Evolutionary conservation across 1,284 basidiomycete species (phyloP).

Genomic region (Gomphus bonarii): DNA sequence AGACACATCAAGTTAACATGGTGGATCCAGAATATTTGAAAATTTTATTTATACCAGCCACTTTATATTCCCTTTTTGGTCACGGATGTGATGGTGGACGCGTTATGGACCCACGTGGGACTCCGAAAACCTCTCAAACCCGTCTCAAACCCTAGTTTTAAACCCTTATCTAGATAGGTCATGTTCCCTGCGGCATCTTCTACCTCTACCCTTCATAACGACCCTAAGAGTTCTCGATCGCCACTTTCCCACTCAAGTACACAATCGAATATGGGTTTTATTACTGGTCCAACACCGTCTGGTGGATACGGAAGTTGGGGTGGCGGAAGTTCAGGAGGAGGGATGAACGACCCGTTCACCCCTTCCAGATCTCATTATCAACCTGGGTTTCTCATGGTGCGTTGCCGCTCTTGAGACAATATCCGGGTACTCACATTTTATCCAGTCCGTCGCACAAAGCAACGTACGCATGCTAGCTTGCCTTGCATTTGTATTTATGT

Average conservation of each 20-base stretch:
- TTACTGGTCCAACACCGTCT: not conserved
- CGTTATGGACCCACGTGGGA: not conserved
- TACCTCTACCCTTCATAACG: not conserved
- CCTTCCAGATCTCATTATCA: slow-evolving; percentile 12
- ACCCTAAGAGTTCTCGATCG: not conserved
- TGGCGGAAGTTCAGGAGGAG: not conserved
- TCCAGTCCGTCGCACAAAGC: slow-evolving; percentile 1
- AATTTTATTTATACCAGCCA: too few species aligned
- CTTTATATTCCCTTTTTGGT: too few species aligned
- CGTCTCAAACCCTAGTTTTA: not conserved
- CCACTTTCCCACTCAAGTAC: not conserved
- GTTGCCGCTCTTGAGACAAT: not conserved
- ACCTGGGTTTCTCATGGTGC: slow-evolving; percentile 11
- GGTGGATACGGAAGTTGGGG: slow-evolving; percentile 4
- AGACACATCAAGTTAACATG: too few species aligned
- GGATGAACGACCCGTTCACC: slow-evolving; percentile 9
- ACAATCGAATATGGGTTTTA: slow-evolving; percentile 5
- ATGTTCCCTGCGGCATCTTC: slow-evolving; percentile 9
- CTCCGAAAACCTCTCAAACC: not conserved
- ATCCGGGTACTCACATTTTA: not conserved
- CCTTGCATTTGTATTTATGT: not conserved
- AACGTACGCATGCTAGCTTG: not conserved
- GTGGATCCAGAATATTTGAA: too few species aligned
- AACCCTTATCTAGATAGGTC: not conserved
- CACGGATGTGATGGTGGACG: not conserved